A percentile compares a stretch with the other conserved stretches of the same genome.
Conservation (phyloP, 208 protist species). For the Leishmania turanica region DNA sequence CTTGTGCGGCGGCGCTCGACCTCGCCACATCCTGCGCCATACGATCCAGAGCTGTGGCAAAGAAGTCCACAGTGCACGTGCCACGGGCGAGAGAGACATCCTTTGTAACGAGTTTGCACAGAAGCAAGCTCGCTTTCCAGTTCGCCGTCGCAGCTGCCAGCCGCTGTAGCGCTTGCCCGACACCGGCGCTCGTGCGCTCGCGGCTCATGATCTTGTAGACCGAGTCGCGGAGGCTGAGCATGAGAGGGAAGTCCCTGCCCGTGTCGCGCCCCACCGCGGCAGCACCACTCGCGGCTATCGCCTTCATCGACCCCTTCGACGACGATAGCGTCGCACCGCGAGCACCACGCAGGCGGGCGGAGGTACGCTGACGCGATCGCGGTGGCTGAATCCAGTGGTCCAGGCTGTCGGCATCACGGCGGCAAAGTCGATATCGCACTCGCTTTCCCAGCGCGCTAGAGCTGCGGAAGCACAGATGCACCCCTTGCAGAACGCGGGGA, state of each 20-base stretch:
- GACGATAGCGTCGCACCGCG: neutral
- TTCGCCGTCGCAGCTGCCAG: constrained; percentile 8
- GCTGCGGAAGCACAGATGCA: constrained; percentile 39
- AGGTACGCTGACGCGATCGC: neutral
- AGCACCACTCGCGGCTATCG: neutral
- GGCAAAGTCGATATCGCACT: constrained; percentile 35
- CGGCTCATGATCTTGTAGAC: constrained; percentile 14
- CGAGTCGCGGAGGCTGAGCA: constrained; percentile 9
- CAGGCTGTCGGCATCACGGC: constrained; percentile 36
- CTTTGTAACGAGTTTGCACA: constrained; percentile 24
- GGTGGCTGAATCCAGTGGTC: constrained; percentile 22
- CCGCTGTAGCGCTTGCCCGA: constrained; percentile 18
- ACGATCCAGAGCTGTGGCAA: constrained; percentile 19
- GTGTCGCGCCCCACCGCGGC: neutral
- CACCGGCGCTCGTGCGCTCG: neutral
- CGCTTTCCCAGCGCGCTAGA: constrained; percentile 43
- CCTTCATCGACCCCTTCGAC: neutral
- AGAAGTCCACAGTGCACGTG: constrained; percentile 29
- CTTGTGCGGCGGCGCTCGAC: neutral
- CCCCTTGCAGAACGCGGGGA: constrained; percentile 10
- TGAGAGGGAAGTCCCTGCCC: constrained; percentile 17
- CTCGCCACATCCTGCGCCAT: constrained; percentile 16
- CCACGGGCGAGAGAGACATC: constrained; percentile 22
- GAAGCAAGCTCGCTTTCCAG: constrained; percentile 28
- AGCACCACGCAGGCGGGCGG: neutral